Conservation (phyloP, 345 rosid genomes). For the Salix koriyanagi region DNA sequence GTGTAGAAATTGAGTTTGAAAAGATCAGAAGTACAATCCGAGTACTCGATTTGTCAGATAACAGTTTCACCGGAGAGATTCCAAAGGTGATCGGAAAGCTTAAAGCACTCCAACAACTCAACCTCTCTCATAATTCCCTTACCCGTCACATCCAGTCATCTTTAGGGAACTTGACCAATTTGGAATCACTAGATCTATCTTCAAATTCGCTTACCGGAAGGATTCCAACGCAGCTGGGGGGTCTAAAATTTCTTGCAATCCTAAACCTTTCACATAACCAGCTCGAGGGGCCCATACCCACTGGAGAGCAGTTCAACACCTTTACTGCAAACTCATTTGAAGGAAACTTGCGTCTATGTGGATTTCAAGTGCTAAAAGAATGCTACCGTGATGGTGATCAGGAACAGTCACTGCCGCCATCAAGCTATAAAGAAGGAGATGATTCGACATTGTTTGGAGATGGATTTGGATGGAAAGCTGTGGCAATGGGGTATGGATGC, state of each 20-base stretch:
- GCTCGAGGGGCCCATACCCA: not conserved
- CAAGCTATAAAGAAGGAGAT: not conserved
- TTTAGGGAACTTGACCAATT: too few relatives aligned
- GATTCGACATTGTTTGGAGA: not conserved
- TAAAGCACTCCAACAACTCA: too few relatives aligned
- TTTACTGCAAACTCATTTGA: not conserved
- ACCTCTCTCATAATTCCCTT: too few relatives aligned
- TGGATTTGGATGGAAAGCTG: too few relatives aligned
- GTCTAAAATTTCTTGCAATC: too few relatives aligned
- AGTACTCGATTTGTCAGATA: not conserved
- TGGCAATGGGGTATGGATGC: slow-evolving; percentile 10
- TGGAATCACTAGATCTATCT: too few relatives aligned
- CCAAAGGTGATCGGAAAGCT: not conserved
- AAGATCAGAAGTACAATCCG: not conserved
- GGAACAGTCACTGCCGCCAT: not conserved
- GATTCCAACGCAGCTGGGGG: too few relatives aligned
- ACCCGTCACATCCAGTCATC: too few relatives aligned
- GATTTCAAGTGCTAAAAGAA: not conserved
- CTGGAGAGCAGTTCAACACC: not conserved
- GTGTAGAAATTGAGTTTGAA: not conserved
- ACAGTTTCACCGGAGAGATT: not conserved
- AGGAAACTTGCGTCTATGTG: slow-evolving; percentile 14
- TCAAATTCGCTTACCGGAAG: too few relatives aligned
- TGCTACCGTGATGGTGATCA: not conserved
- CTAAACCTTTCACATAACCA: not conserved